Evolutionary conservation across 1,139 yeast species (phyloP).

Genomic region (Sugiyamaella neomexicana): DNA sequence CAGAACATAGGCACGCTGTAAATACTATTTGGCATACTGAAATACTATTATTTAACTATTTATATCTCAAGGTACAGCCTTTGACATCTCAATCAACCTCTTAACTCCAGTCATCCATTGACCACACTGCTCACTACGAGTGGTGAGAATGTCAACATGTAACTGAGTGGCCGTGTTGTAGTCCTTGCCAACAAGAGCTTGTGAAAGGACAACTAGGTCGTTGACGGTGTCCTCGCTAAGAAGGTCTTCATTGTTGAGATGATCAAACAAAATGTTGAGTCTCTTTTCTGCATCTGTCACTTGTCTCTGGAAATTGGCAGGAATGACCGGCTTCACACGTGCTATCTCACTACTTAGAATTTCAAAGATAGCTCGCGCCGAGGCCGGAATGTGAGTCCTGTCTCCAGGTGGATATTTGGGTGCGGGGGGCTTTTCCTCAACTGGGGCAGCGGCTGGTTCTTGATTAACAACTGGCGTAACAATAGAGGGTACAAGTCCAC

Average conservation of each 20-base stretch:
- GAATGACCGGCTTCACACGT: conserved; percentile 70
- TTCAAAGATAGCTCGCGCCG: conserved; percentile 58
- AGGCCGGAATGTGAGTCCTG: conserved; percentile 64
- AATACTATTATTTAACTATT: conserved; percentile 9
- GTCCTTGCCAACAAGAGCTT: conserved; percentile 54
- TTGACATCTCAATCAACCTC: conserved; percentile 72
- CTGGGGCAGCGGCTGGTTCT: conserved; percentile 34
- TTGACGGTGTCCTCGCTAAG: conserved; percentile 58
- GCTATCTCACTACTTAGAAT: conserved; percentile 56
- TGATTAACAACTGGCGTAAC: conserved; percentile 28
- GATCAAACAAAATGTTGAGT: conserved; percentile 72
- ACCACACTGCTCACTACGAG: conserved; percentile 73
- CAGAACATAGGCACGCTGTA: too few species aligned
- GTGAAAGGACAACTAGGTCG: conserved; percentile 54
- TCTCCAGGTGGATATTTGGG: conserved; percentile 66
- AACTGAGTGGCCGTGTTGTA: conserved; percentile 57
- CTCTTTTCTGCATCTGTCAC: conserved; percentile 81
- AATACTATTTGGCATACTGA: too few species aligned
- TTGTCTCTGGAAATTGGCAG: conserved; percentile 73
- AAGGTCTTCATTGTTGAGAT: conserved; percentile 72
- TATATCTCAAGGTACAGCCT: conserved; percentile 31
- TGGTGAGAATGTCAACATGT: conserved; percentile 59
- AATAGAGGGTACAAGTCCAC: conserved; percentile 19
- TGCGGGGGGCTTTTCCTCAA: conserved; percentile 35
- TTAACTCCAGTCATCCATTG: conserved; percentile 94